Conservation (phyloP, 2,329 filamentous ascomycete species). For the Nothophoma quercina region DNA sequence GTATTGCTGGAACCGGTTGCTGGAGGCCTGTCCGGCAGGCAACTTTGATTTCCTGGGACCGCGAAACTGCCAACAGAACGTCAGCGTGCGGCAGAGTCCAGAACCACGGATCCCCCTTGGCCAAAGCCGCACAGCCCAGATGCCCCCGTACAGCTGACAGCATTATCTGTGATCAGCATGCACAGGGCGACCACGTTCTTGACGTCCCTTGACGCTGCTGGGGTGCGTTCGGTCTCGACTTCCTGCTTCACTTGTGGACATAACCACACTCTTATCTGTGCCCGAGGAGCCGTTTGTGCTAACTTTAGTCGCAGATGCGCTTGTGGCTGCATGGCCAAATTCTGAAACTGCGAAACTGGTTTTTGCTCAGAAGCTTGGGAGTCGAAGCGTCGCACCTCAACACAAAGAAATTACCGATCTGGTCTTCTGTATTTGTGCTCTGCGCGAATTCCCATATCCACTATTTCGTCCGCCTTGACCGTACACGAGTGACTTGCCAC, state of each 20-base stretch:
- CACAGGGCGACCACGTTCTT: constrained; percentile 9
- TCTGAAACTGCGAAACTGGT: constrained; percentile 10
- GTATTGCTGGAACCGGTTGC: not conserved
- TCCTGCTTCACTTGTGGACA: not conserved
- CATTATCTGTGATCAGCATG: constrained; percentile 10
- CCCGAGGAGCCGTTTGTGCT: constrained; percentile 1
- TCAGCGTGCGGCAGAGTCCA: constrained; percentile 17
- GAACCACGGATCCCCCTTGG: constrained; percentile 4
- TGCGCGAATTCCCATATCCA: constrained; percentile 6
- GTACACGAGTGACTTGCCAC: not conserved
- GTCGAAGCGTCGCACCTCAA: constrained; percentile 4
- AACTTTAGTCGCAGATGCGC: constrained; percentile 13
- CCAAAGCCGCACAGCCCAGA: constrained; percentile 9
- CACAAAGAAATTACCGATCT: not conserved
- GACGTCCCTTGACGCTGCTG: not conserved
- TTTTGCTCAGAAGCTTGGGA: not conserved
- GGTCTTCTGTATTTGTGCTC: not conserved
- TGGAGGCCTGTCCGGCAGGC: constrained; percentile 1
- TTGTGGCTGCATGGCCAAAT: constrained; percentile 4
- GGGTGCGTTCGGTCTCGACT: constrained; percentile 7
- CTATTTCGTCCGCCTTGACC: constrained; percentile 8
- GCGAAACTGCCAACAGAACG: constrained; percentile 7
- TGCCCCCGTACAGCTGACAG: constrained; percentile 6
- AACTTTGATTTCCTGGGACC: not conserved
- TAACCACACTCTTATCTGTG: constrained; percentile 10